Percentiles rank a stretch among this genome's conserved stretches.
Evolutionary conservation across 2,329 filamentous ascomycete species (phyloP).

Genomic region (Ophiognomonia clavigignenti-juglandacearum): DNA sequence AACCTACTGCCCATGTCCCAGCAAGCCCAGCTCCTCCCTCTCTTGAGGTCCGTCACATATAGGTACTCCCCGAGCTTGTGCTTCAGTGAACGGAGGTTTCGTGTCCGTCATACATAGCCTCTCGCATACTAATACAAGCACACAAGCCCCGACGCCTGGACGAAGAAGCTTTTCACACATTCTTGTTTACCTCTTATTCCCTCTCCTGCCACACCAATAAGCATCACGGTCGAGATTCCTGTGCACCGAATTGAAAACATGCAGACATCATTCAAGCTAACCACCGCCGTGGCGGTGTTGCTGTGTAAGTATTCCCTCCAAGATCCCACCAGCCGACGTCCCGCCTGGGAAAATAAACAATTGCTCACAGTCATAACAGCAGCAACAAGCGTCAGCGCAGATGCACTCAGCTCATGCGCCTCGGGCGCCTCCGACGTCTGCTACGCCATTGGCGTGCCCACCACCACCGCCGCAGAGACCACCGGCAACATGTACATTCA

Average conservation of each 20-base stretch:
- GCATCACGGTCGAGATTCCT: neutral
- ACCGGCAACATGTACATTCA: conserved; percentile 58
- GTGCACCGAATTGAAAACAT: conserved; percentile 2
- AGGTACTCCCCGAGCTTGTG: too few relatives aligned
- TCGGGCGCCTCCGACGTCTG: conserved; percentile 37
- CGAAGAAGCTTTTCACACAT: too few relatives aligned
- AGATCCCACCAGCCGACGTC: too few relatives aligned
- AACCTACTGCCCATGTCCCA: too few relatives aligned
- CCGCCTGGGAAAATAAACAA: neutral
- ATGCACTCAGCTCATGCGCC: conserved; percentile 35
- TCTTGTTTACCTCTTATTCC: neutral
- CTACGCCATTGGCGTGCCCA: conserved; percentile 52
- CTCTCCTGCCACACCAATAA: neutral
- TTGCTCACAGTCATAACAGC: neutral
- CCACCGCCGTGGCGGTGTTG: conserved; percentile 9
- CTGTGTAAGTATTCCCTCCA: conserved; percentile 8
- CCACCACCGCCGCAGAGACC: conserved; percentile 39
- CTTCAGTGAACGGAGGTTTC: too few relatives aligned
- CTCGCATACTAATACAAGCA: too few relatives aligned
- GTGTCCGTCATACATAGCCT: too few relatives aligned
- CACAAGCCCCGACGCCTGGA: too few relatives aligned
- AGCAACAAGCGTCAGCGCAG: conserved; percentile 26
- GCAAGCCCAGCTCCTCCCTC: too few relatives aligned
- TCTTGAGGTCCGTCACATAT: too few relatives aligned
- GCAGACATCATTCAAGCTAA: neutral